Evolutionary conservation across 352 stramenopile species (phyloP).

Genomic region (Globisporangium mamillatum): DNA sequence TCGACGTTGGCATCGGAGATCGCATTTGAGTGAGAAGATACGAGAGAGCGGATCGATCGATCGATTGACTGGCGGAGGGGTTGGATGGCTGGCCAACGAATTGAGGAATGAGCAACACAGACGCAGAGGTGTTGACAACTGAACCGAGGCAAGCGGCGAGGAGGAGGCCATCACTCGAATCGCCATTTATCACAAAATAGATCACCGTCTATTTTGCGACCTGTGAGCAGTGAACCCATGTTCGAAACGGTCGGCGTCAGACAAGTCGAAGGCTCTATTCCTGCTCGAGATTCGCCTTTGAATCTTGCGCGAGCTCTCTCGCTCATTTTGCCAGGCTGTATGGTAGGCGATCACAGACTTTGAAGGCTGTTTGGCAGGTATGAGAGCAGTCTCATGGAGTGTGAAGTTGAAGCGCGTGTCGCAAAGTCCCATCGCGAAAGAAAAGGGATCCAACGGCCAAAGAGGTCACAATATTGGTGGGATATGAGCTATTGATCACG

Average conservation of each 20-base stretch:
- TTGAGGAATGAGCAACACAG: background rate
- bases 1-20: background rate
- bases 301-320: background rate
- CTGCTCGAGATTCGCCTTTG: background rate
- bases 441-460: background rate
- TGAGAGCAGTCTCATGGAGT: background rate
- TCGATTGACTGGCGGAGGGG: background rate
- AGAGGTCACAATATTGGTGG: background rate
- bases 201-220: background rate
- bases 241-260: background rate
- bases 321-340: background rate
- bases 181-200: background rate
- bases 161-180: background rate
- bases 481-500: background rate
- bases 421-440: background rate
- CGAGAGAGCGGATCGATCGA: background rate
- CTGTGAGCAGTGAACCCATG: background rate
- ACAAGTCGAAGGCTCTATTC: background rate
- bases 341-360: background rate
- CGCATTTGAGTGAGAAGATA: background rate
- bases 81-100: background rate
- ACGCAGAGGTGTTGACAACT: background rate
- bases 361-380: background rate
- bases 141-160: background rate
- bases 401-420: background rate